These are phyloP conservation scores for Acarospora socialis DNA, from an alignment of 2,329 filamentous ascomycete genomes.

Conservation along the genomic window DNA sequence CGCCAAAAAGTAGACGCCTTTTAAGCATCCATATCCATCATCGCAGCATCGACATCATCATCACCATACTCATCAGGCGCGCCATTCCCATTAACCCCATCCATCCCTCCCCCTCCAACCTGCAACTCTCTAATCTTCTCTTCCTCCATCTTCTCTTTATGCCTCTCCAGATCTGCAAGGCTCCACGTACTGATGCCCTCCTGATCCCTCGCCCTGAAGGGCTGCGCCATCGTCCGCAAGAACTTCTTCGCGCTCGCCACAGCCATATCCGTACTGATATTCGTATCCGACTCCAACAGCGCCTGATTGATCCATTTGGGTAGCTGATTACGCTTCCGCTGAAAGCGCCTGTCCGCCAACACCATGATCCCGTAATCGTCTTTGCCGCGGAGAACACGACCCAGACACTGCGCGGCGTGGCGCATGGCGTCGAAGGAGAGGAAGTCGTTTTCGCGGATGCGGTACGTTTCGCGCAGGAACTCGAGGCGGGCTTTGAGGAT, in stretches of 20 bases:
- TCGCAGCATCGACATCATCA: constrained; percentile 23
- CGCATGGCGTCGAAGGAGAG: constrained; percentile 98
- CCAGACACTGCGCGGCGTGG: constrained; percentile 93
- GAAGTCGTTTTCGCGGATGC: constrained; percentile 94
- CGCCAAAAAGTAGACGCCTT: too few species aligned
- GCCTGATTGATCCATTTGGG: constrained; percentile 95
- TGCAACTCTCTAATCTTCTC: constrained; percentile 52
- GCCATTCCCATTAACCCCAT: constrained; percentile 16
- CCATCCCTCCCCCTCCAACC: constrained; percentile 28
- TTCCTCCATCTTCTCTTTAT: constrained; percentile 62
- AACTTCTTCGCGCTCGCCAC: constrained; percentile 82
- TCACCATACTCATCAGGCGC: constrained; percentile 19
- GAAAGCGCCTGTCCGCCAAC: constrained; percentile 80
- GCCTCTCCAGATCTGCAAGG: constrained; percentile 57
- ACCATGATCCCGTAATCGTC: constrained; percentile 99
- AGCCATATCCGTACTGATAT: constrained; percentile 90
- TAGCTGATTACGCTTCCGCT: constrained; percentile 77
- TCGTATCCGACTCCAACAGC: constrained; percentile 69
- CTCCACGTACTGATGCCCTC: constrained; percentile 93
- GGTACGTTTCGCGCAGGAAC: constrained; percentile 92
- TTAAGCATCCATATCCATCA: constrained; percentile 22
- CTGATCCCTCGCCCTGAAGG: constrained; percentile 67
- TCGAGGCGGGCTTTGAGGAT: constrained; percentile 92
- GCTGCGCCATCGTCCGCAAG: constrained; percentile 79
- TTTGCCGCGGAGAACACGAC: constrained; percentile 86